Conservation (phyloP, 805 yeast genomes). For the Candida andamanensis region DNA sequence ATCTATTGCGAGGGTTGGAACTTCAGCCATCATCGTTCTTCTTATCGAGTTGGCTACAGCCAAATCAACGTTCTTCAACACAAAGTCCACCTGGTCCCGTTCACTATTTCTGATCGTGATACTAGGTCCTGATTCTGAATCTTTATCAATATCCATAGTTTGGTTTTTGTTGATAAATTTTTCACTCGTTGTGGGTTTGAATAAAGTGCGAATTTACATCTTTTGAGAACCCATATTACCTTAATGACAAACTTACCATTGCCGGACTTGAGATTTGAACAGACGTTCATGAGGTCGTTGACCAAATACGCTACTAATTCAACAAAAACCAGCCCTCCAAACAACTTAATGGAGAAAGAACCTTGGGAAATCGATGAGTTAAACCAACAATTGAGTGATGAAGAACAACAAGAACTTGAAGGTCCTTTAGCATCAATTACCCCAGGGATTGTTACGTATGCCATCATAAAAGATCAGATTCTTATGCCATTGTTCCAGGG, state of each 20-base stretch:
- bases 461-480: constrained; percentile 46
- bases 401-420: constrained; percentile 7
- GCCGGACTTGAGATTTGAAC: constrained; percentile 68
- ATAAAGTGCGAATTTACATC: background rate
- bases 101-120: constrained; percentile 86
- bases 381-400: constrained; percentile 15
- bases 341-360: constrained; percentile 8
- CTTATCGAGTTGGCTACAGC: constrained; percentile 90
- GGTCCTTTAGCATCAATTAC: constrained; percentile 41
- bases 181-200: constrained; percentile 4
- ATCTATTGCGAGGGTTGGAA: constrained; percentile 95
- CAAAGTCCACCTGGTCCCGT: constrained; percentile 84
- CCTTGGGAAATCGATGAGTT: constrained; percentile 16
- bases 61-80: constrained; percentile 79
- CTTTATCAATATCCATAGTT: constrained; percentile 21
- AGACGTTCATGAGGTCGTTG: constrained; percentile 44
- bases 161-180: constrained; percentile 5
- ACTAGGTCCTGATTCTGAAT: constrained; percentile 53
- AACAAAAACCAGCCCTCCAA: constrained; percentile 5
- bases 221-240: constrained; percentile 1
- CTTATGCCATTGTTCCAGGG: constrained; percentile 54
- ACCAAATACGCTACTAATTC: constrained; percentile 21
- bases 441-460: constrained; percentile 42
- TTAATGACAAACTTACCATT: constrained; percentile 15
- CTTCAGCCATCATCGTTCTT: constrained; percentile 90